Conservation (phyloP, 2,329 filamentous ascomycete species). For the Trichoderma guizhouense region DNA sequence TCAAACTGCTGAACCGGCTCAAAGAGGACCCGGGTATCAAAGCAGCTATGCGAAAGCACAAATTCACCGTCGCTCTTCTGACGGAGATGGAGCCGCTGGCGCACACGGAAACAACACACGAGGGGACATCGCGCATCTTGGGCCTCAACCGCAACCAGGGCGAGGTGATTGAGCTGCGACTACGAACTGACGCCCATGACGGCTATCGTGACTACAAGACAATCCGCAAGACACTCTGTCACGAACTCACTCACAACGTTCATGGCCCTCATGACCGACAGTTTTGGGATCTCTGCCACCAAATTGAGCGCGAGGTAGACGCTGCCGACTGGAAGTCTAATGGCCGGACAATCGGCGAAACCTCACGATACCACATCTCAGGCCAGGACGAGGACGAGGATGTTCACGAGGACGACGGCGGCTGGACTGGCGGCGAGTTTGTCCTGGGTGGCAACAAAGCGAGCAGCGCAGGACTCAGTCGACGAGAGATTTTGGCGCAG, state of each 20-base stretch:
- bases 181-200: constrained; percentile 91
- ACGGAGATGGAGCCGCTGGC: constrained; percentile 93
- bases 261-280: constrained; percentile 76
- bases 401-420: constrained; percentile 64
- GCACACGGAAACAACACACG: constrained; percentile 69
- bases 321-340: constrained; percentile 72
- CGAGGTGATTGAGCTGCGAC: constrained; percentile 82
- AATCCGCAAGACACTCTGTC: constrained; percentile 87
- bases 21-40: constrained; percentile 82
- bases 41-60: constrained; percentile 76
- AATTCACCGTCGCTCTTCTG: constrained; percentile 78
- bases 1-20: constrained; percentile 70
- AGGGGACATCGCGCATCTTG: constrained; percentile 70
- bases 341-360: constrained; percentile 63
- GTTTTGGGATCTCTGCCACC: constrained; percentile 86
- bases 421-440: constrained; percentile 77
- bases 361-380: constrained; percentile 57
- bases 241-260: constrained; percentile 93
- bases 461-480: constrained; percentile 50
- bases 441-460: constrained; percentile 59
- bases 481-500: constrained; percentile 70
- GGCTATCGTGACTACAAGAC: constrained; percentile 91
- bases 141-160: constrained; percentile 85
- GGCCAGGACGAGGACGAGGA: constrained; percentile 44
- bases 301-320: constrained; percentile 85